Evolutionary conservation across 2,329 filamentous ascomycete genomes (phyloP).

Genomic region (Ceratocystis albifundus): DNA sequence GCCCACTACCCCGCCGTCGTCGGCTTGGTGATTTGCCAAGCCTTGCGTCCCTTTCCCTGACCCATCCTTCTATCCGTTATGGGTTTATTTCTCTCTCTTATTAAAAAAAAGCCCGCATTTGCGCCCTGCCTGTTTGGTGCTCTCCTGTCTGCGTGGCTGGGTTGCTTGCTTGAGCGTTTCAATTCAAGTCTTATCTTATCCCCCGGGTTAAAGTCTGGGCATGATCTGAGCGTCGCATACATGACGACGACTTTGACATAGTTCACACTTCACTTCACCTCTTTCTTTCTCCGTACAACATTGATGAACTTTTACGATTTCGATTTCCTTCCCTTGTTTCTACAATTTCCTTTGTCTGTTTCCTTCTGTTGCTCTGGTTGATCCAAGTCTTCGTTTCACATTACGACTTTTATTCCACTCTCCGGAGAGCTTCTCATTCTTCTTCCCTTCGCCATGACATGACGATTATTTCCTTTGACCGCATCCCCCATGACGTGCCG

Average conservation of each 20-base stretch:
- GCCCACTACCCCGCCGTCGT: constrained; percentile 6
- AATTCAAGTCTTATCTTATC: not conserved
- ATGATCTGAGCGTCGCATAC: not conserved
- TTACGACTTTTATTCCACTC: not conserved
- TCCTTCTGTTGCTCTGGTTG: not conserved
- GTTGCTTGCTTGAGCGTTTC: not conserved
- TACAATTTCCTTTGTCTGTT: constrained; percentile 5
- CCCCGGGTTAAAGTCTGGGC: not conserved
- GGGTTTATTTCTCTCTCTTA: not conserved
- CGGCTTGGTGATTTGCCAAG: not conserved
- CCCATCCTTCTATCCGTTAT: too few species aligned
- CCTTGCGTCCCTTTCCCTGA: not conserved
- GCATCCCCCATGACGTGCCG: constrained; percentile 10
- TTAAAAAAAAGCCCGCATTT: not conserved
- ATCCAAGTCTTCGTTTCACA: not conserved
- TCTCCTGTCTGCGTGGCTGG: not conserved
- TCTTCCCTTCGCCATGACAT: not conserved
- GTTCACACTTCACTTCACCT: too few species aligned
- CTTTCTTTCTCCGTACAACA: not conserved
- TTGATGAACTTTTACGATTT: constrained; percentile 12
- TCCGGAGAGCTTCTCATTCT: not conserved
- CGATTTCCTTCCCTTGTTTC: not conserved
- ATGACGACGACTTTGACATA: not conserved
- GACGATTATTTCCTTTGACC: not conserved
- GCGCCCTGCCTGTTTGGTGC: not conserved